Evolutionary conservation across 1,284 basidiomycete species (phyloP), one percentile per base, ranked within the genome.

Genomic region (Austroboletus niveus): DNA sequence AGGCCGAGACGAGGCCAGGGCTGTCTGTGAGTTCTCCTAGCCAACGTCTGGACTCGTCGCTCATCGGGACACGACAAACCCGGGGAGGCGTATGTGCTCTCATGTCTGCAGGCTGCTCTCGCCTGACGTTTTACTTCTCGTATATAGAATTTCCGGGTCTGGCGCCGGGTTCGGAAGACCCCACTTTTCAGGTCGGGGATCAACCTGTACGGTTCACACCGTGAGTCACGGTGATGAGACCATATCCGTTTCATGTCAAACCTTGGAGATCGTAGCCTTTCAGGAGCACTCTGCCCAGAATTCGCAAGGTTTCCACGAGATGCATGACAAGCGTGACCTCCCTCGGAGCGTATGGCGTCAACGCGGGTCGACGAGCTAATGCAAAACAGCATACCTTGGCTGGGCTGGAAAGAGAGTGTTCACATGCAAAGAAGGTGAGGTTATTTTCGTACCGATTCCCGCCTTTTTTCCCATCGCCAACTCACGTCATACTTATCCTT

Each of bases 391-490:
- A 22, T 60, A 62, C 29, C 46, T 40, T 7, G 57, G 56, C 4
- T 63, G 59, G 63, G 22, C 22, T 24, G 22, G 22, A 24, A 24
- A 63, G 60, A 63, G 60, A 60, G 22, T 42, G 55, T 45, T 45
- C 63, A 1, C 49, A 3, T 15, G 60, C 55, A 24, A 62, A 47
- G 51, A 62, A 27, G n/a, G 61, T 52, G 24, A 42, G 49, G 5
- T 4, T 14, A 12, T 5, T 38, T 6, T 24, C 22, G 22, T 24
- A 24, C 22, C 3, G 12, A 27, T 2, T 7, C 4, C n/a, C 12
- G 12, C 11, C 15, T 15, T 39, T 2, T 8, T 14, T 43, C 7
- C 7, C 7, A 11, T n/a, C 15, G 3, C 35, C 14, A 17, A 22
- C 29, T 46, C 36, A 36, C 15, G 14, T n/a, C 14, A 14, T 24